These are phyloP conservation scores for Lactarius sp. DNA, from an alignment of 768 basidiomycete species.

Conservation along the genomic window DNA sequence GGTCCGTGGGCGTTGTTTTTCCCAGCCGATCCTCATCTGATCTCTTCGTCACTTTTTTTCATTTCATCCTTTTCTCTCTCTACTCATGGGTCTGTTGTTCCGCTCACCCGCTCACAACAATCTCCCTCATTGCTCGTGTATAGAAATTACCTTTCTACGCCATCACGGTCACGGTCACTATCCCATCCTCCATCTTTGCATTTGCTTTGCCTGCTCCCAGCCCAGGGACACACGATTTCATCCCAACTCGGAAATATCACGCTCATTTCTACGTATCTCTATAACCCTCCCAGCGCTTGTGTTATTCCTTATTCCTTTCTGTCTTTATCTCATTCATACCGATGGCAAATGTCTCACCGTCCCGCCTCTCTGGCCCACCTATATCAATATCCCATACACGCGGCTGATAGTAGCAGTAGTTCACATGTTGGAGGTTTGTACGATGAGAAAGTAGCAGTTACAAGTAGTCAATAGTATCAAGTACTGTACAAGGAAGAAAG, in stretches of 20 bases:
- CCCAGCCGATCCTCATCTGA: neutral
- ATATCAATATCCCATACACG: slow-evolving; percentile 4
- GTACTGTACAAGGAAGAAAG: slow-evolving; percentile 2
- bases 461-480: slow-evolving; percentile 26
- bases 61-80: slow-evolving; percentile 7
- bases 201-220: neutral
- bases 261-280: neutral
- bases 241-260: slow-evolving; percentile 5
- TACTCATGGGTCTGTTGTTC: slow-evolving; percentile 15
- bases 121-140: slow-evolving; percentile 22
- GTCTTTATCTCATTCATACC: neutral
- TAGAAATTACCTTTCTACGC: slow-evolving; percentile 10
- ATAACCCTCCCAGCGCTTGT: neutral
- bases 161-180: slow-evolving; percentile 16
- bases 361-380: neutral
- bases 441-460: slow-evolving; percentile 11
- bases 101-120: slow-evolving; percentile 15
- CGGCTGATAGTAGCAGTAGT: neutral
- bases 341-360: neutral
- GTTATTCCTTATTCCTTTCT: slow-evolving; percentile 21
- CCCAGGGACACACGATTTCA: neutral
- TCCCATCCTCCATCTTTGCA: slow-evolving; percentile 3
- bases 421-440: slow-evolving; percentile 5
- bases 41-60: neutral
- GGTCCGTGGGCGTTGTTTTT: slow-evolving; percentile 11